Conservation (phyloP, 75 land plant genomes). For the Sequoiadendron giganteum region DNA sequence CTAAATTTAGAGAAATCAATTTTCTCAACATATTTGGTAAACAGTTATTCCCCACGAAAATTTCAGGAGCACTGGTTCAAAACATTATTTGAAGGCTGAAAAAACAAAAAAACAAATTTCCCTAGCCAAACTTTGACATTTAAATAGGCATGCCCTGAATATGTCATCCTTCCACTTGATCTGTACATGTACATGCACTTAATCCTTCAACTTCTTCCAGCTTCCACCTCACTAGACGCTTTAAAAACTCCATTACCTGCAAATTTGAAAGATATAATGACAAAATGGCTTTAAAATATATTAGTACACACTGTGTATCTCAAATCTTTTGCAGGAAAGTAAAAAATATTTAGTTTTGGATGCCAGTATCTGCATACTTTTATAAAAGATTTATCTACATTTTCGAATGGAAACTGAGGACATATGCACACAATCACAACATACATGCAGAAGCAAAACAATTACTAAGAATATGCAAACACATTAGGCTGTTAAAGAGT, state of each 20-base stretch:
- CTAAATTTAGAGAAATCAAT: not conserved
- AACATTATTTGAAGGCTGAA: not conserved
- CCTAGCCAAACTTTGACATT: not conserved
- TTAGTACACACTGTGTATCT: not conserved
- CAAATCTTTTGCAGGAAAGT: not conserved
- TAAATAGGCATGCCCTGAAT: not conserved
- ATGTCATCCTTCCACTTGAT: constrained; percentile 6
- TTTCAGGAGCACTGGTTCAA: not conserved
- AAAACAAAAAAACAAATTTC: not conserved
- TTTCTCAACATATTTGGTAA: not conserved
- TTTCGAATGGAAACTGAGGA: not conserved
- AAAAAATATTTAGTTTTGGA: not conserved
- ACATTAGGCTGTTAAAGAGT: not conserved
- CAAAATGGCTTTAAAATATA: not conserved
- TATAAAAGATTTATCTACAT: not conserved
- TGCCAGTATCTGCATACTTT: not conserved
- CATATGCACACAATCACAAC: not conserved
- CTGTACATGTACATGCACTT: not conserved
- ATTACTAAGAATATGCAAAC: not conserved
- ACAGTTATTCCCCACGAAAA: not conserved
- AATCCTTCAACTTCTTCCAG: not conserved
- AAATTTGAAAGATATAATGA: not conserved
- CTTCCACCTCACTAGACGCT: constrained; percentile 8
- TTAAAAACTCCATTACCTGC: constrained; percentile 9
- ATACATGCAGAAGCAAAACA: not conserved